Percentiles rank a stretch among this genome's conserved stretches.
These are phyloP conservation scores for Elaeis oleifera DNA, from an alignment of 202 grass and related monocot species.

Conservation along the genomic window DNA sequence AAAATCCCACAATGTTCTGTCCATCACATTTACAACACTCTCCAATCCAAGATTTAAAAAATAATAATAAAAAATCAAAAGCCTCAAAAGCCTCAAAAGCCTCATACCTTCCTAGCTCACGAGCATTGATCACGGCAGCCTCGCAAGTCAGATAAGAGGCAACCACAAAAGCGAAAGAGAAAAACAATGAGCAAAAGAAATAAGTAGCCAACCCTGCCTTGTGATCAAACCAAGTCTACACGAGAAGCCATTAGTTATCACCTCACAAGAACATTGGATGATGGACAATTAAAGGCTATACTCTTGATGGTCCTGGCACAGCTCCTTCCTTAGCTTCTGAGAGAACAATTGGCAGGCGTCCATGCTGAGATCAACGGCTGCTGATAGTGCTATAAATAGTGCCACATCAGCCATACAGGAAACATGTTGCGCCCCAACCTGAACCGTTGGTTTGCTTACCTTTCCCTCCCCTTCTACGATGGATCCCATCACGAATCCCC, in stretches of 20 bases:
- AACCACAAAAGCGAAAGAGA: conserved; percentile 27
- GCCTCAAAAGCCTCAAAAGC: too few relatives aligned
- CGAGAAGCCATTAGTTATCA: conserved; percentile 42
- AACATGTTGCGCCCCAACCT: conserved; percentile 70
- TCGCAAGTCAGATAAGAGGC: conserved; percentile 3
- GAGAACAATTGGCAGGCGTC: conserved; percentile 86
- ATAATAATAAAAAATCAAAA: too few relatives aligned
- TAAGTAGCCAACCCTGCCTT: conserved; percentile 24
- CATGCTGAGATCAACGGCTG: conserved; percentile 75
- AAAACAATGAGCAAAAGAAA: conserved; percentile 7
- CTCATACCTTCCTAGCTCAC: too few relatives aligned
- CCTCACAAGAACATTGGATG: conserved; percentile 29
- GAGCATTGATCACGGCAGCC: too few relatives aligned
- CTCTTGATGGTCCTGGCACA: conserved; percentile 55
- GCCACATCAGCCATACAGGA: conserved; percentile 71
- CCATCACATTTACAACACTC: too few relatives aligned
- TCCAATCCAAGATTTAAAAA: too few relatives aligned
- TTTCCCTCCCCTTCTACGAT: conserved; percentile 71
- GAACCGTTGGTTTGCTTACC: conserved; percentile 58
- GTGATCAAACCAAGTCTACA: conserved; percentile 63
- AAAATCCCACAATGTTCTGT: too few relatives aligned
- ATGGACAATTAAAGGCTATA: not conserved
- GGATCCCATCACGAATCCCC: conserved; percentile 75
- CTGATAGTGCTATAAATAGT: conserved; percentile 66
- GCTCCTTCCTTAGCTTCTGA: conserved; percentile 69